Percentiles rank a stretch among this genome's conserved stretches.
Conservation (phyloP, 225 moss, liverwort and hornwort species). For the Sphagnum tenellum region DNA sequence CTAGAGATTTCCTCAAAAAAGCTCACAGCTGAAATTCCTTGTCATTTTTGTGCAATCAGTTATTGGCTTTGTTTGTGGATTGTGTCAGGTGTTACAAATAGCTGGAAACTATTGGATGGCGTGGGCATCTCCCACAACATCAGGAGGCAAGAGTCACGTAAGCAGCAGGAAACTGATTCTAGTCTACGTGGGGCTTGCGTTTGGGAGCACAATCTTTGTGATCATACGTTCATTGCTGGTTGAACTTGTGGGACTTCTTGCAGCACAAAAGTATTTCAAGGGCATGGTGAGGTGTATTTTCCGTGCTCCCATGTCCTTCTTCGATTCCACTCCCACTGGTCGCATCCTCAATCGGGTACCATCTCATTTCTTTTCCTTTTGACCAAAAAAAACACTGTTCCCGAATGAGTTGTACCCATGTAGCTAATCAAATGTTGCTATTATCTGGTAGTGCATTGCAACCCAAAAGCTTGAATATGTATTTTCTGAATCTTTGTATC, state of each 20-base stretch:
- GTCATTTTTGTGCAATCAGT: no score
- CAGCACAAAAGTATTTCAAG: conserved; percentile 31
- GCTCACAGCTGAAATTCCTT: no score
- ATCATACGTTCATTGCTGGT: conserved; percentile 16
- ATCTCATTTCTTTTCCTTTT: neutral
- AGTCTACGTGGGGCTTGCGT: conserved; percentile 21
- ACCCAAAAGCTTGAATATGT: no score
- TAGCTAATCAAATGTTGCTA: no score
- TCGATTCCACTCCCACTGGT: conserved; percentile 43
- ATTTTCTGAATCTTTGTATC: no score
- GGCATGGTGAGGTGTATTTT: conserved; percentile 30
- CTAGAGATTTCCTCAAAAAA: no score
- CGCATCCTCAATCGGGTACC: conserved; percentile 38
- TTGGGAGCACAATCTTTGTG: conserved; percentile 21
- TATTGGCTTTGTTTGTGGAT: no score
- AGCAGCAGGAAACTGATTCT: conserved; percentile 24
- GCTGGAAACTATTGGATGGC: conserved; percentile 49
- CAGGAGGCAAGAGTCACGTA: conserved; percentile 12
- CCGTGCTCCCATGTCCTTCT: conserved; percentile 43
- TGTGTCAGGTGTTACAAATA: conserved; percentile 13
- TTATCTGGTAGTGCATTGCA: no score
- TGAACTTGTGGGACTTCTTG: conserved; percentile 20
- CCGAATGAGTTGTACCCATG: no score
- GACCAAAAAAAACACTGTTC: no score
- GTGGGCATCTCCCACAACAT: conserved; percentile 28